Conservation (phyloP, 331 rosid species). For the Spiraea crenata region DNA sequence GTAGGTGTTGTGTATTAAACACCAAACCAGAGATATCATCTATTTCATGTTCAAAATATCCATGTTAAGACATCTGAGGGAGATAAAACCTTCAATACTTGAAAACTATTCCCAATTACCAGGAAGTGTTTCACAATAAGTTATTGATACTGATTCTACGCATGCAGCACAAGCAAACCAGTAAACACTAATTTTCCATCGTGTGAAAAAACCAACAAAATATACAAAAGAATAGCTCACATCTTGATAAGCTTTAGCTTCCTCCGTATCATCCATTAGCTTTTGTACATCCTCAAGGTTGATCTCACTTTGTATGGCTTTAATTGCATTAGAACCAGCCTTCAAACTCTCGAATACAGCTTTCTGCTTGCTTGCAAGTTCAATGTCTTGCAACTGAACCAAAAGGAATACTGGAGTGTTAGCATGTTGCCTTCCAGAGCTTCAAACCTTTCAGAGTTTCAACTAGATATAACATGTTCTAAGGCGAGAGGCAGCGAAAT, state of each 20-base stretch:
- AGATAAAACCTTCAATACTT: no score
- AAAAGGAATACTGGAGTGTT: constrained; percentile 18
- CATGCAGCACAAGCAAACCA: neutral
- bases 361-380: constrained; percentile 89
- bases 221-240: constrained; percentile 46
- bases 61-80: no score
- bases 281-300: constrained; percentile 92
- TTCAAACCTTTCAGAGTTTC: no score
- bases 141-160: neutral
- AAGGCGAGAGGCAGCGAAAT: neutral
- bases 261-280: constrained; percentile 88
- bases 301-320: constrained; percentile 90
- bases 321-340: constrained; percentile 78
- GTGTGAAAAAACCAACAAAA: constrained; percentile 16
- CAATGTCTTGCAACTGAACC: constrained; percentile 88
- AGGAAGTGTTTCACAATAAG: neutral
- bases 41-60: neutral
- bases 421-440: neutral
- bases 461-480: neutral
- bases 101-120: neutral
- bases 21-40: constrained; percentile 1
- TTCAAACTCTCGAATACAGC: constrained; percentile 93
- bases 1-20: neutral
- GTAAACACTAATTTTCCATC: neutral
- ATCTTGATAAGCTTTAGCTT: constrained; percentile 98